Base-by-base conservation (phyloP, 805 yeast species). In the Wickerhamomyces hampshirensis region DNA sequence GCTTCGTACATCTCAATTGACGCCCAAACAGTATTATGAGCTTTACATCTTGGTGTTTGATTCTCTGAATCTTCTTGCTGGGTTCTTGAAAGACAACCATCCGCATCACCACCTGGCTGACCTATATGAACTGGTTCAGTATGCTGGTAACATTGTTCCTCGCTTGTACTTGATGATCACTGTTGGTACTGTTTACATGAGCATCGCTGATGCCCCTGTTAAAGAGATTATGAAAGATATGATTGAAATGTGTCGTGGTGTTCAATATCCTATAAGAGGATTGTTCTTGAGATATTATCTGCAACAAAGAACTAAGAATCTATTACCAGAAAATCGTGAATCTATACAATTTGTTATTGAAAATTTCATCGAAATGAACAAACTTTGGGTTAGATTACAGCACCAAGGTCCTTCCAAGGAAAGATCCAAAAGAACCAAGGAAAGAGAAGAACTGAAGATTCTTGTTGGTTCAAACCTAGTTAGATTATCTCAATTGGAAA, bases 161-260 rank as follows among this genome's bases (percentile, higher is more conserved):
- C 71, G 98, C 39, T 65, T 93, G 38, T 93, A 93, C 56, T 68
- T 93, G 62, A 87, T 93, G 97, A 83, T 93, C 29, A 91, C 95
- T 3, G 91, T 93, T 12, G 98, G 98, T 7, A 78, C 94, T 1
- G 87, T 86, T 3, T 88, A 84, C 63, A 78, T 91, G 81, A 66
- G 83, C 6, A 69, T 80, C 8, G 73, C 80, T 1, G 86, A 79
- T 37, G 80, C 95, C 0, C 95, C 97, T 0, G 71, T 77, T 24
- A 75, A 75, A 51, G 98, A 88, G 46, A 82, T 93, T 34, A 74
- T 91, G 77, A 85, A 84, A 58, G 98, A 93, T 56, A 83, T 93
- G 95, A 81, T 91, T 51, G 98, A 93, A 59, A 93, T 93, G 98
- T 82, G 95, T 46, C 74, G 95, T 28, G 98, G 97, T 12, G 95